Evolutionary conservation across 305 asterid species (phyloP).

Genomic region (Striga hermonthica): DNA sequence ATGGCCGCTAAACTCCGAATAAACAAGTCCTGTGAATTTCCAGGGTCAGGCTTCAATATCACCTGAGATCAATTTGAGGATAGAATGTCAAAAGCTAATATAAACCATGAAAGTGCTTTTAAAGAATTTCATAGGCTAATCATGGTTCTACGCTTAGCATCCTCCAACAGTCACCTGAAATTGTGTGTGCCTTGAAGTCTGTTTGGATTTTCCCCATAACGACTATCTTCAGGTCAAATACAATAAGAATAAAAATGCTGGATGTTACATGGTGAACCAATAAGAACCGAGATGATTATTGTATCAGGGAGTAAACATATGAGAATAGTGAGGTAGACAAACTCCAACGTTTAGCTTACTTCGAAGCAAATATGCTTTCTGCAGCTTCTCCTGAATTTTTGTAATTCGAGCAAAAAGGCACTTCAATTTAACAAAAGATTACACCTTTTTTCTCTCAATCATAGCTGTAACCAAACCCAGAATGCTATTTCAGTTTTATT

Average conservation of each 20-base stretch:
- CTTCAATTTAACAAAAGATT: constrained; percentile 1
- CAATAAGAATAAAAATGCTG: no score
- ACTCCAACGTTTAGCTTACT: constrained; percentile 55
- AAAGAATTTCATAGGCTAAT: constrained; percentile 14
- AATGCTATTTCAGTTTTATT: no score
- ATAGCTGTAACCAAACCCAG: no score
- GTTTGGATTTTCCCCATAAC: constrained; percentile 98
- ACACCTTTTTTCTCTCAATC: no score
- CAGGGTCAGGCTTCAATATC: constrained; percentile 98
- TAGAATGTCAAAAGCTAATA: constrained; percentile 30
- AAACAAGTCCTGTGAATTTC: constrained; percentile 93
- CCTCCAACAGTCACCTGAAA: constrained; percentile 58
- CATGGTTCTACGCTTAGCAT: constrained; percentile 19
- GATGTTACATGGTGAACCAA: no score
- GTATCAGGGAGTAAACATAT: neutral
- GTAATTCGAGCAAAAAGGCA: constrained; percentile 27
- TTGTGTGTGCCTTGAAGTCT: constrained; percentile 97
- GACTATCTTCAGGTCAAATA: constrained; percentile 95
- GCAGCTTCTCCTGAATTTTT: constrained; percentile 66
- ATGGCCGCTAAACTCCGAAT: constrained; percentile 92
- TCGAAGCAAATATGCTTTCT: constrained; percentile 63
- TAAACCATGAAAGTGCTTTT: neutral
- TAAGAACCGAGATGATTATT: constrained; percentile 4
- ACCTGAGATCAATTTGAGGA: constrained; percentile 57
- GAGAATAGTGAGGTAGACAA: constrained; percentile 15